phyloP scores from a whole-genome alignment of 2,329 filamentous ascomycete genomes.

The Colletotrichum sp. region DNA sequence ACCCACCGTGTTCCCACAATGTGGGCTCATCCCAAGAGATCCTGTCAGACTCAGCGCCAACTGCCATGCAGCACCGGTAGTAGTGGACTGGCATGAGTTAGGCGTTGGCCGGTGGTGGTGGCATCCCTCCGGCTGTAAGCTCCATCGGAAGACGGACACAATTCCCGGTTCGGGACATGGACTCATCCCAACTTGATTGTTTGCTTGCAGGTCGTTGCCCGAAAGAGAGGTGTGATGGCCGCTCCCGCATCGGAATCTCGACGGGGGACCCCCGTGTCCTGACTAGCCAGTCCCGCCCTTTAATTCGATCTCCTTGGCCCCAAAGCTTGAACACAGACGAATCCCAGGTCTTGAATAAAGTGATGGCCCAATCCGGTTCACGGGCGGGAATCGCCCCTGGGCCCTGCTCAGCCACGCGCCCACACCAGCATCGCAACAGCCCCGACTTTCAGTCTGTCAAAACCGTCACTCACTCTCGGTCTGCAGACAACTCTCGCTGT shows the following conservation, averaged over 20 bases:
- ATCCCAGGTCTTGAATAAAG: slow-evolving; percentile 11
- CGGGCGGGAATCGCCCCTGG: neutral
- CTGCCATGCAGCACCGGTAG: neutral
- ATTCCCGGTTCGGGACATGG: neutral
- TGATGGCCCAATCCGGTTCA: slow-evolving; percentile 5
- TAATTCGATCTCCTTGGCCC: slow-evolving; percentile 5
- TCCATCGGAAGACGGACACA: neutral
- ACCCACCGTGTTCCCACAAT: slow-evolving; percentile 1
- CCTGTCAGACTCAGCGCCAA: neutral
- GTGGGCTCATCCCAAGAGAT: slow-evolving; percentile 2
- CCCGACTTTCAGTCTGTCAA: neutral
- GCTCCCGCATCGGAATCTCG: neutral
- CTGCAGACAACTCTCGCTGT: neutral
- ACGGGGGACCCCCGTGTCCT: slow-evolving; percentile 2
- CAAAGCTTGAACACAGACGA: slow-evolving; percentile 2
- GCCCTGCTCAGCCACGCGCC: neutral
- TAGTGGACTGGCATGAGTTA: neutral
- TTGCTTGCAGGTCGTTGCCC: slow-evolving; percentile 2
- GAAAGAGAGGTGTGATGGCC: neutral
- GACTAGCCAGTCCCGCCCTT: slow-evolving; percentile 13
- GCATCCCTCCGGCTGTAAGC: neutral
- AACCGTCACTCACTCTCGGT: neutral
- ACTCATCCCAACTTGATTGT: slow-evolving; percentile 17
- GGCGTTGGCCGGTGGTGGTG: neutral
- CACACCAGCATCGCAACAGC: neutral